Evolutionary conservation across 495 filamentous ascomycete species (phyloP).

Genomic region (Hypoxylon lienhwacheense): DNA sequence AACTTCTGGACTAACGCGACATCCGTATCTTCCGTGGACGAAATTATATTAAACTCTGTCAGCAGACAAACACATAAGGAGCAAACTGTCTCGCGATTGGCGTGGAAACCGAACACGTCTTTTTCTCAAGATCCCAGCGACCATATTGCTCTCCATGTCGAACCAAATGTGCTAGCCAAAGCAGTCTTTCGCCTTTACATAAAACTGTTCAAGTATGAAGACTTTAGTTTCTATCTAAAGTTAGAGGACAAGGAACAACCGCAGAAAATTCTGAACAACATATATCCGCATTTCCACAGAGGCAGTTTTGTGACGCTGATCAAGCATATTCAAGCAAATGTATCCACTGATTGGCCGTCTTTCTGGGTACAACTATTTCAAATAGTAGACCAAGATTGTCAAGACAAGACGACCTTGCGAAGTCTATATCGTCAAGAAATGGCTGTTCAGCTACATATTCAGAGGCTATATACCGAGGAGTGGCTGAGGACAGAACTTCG

Average conservation of each 20-base stretch:
- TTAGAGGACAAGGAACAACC: background rate
- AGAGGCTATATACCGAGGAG: slow-evolving; percentile 32
- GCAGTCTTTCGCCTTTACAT: slow-evolving; percentile 10
- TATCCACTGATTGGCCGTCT: slow-evolving; percentile 19
- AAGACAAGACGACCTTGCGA: background rate
- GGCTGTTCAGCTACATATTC: slow-evolving; percentile 34
- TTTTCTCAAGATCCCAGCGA: slow-evolving; percentile 2
- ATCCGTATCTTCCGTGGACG: slow-evolving; percentile 24
- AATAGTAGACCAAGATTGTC: slow-evolving; percentile 15
- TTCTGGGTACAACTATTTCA: slow-evolving; percentile 13
- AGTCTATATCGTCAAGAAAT: slow-evolving; percentile 28
- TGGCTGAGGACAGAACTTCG: slow-evolving; percentile 14
- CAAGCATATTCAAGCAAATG: slow-evolving; percentile 23
- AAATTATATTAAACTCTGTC: slow-evolving; percentile 10
- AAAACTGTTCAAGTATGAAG: slow-evolving; percentile 15
- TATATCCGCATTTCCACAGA: slow-evolving; percentile 41
- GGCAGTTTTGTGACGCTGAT: slow-evolving; percentile 44
- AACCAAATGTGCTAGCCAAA: slow-evolving; percentile 12
- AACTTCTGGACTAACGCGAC: slow-evolving; percentile 39
- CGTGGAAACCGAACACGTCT: slow-evolving; percentile 15
- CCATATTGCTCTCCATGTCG: background rate
- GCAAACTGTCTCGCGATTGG: slow-evolving; percentile 8
- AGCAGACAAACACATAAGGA: background rate
- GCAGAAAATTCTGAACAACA: background rate
- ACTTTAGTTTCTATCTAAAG: background rate